Percentiles rank a stretch among this genome's conserved stretches.
These are phyloP conservation scores for Hibiscus syriacus DNA, from an alignment of 345 rosid species.

Conservation along the genomic window DNA sequence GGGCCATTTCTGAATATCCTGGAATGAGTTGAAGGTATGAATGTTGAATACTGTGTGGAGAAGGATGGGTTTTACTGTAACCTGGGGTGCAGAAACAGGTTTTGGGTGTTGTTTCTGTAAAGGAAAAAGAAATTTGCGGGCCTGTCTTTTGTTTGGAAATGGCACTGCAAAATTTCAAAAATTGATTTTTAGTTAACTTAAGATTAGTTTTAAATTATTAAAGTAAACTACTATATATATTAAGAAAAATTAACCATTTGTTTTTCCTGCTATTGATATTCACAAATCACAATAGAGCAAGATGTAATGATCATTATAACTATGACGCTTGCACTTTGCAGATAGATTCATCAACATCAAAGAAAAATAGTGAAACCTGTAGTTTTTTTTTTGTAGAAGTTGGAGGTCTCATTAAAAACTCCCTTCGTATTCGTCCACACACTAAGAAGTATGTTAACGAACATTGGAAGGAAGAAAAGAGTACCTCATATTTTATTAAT, in stretches of 20 bases:
- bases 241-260: background rate
- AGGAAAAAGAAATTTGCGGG: background rate
- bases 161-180: background rate
- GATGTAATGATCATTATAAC: background rate
- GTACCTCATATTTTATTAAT: no score
- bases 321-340: background rate
- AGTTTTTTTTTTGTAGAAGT: no score
- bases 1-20: background rate
- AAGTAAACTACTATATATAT: background rate
- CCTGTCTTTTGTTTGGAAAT: background rate
- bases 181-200: background rate
- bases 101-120: background rate
- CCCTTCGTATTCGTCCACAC: no score
- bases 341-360: background rate
- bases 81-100: background rate
- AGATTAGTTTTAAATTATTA: background rate
- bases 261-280: background rate
- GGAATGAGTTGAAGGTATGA: background rate
- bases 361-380: background rate
- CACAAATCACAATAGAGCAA: no score
- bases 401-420: no score
- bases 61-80: background rate
- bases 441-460: no score
- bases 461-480: no score
- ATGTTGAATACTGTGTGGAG: background rate